phyloP scores from a whole-genome alignment of 768 basidiomycete genomes.

The Lactarius trivialis region DNA sequence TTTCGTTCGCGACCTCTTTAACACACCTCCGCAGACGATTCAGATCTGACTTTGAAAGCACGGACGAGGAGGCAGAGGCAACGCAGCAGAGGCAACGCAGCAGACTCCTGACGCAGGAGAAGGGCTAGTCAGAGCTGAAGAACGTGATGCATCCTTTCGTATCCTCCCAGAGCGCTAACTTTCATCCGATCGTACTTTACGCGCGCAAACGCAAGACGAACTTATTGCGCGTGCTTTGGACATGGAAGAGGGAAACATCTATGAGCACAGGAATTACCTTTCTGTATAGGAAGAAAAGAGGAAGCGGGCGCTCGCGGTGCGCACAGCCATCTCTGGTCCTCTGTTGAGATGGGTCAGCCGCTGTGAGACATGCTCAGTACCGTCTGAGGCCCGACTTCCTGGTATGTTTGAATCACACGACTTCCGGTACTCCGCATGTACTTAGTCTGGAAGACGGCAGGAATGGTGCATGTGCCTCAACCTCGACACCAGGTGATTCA shows the following conservation, averaged over 20 bases:
- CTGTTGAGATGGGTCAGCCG: slow-evolving; percentile 66
- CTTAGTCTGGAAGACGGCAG: slow-evolving; percentile 1
- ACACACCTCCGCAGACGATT: slow-evolving; percentile 57
- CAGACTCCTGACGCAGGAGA: slow-evolving; percentile 53
- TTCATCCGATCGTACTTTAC: slow-evolving; percentile 30
- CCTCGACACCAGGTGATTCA: not conserved
- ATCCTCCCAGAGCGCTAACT: not conserved
- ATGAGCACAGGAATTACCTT: slow-evolving; percentile 73
- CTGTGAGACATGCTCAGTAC: slow-evolving; percentile 49
- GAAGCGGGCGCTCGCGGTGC: slow-evolving; percentile 55
- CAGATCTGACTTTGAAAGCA: slow-evolving; percentile 80
- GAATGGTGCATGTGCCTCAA: not conserved
- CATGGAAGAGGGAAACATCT: slow-evolving; percentile 79
- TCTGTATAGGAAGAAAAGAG: slow-evolving; percentile 78
- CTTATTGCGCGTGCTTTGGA: slow-evolving; percentile 78
- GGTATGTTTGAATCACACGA: slow-evolving; percentile 18
- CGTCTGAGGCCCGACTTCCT: slow-evolving; percentile 29
- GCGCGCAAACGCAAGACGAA: slow-evolving; percentile 68
- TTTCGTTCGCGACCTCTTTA: not conserved
- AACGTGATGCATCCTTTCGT: slow-evolving; percentile 35
- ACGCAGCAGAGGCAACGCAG: no score
- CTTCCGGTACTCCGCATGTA: not conserved
- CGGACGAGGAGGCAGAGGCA: slow-evolving; percentile 52
- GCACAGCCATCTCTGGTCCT: slow-evolving; percentile 57
- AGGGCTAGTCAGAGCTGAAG: slow-evolving; percentile 51